A percentile compares a stretch with the other conserved stretches of the same genome.
These are phyloP conservation scores for Teunomyces aglyptinius DNA, from an alignment of 805 yeast genomes.

Conservation along the genomic window DNA sequence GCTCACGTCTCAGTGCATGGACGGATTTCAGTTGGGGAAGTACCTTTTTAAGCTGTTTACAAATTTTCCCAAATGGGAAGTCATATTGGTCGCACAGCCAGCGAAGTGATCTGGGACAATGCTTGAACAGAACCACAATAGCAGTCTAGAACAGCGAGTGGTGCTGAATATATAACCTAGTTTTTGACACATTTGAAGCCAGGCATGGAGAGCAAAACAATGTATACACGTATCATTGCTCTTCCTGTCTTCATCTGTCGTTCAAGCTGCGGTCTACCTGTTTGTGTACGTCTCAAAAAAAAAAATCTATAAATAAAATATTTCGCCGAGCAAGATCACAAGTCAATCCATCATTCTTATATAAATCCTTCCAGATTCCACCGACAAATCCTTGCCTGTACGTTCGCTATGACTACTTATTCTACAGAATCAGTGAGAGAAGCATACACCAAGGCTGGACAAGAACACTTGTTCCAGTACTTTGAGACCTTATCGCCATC, in stretches of 20 bases:
- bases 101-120: not conserved
- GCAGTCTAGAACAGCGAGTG: no score
- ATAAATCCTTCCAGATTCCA: not conserved
- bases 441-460: slow-evolving; percentile 46
- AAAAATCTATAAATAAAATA: slow-evolving; percentile 3
- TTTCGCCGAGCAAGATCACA: not conserved
- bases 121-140: not conserved
- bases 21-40: not conserved
- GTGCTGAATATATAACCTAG: no score
- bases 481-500: slow-evolving; percentile 37
- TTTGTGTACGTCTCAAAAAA: slow-evolving; percentile 4
- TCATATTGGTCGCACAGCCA: slow-evolving; percentile 1
- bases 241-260: no score
- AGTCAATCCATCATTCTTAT: not conserved
- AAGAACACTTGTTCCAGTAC: slow-evolving; percentile 50
- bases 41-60: not conserved
- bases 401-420: slow-evolving; percentile 9
- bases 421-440: slow-evolving; percentile 16
- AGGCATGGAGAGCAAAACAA: no score
- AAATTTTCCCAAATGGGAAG: slow-evolving; percentile 3
- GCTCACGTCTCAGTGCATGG: not conserved
- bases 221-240: no score
- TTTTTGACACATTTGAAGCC: no score
- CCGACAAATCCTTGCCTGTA: not conserved
- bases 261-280: not conserved